Conservation (phyloP, 73 alveolate genomes). For the Paramecium sonneborni region DNA sequence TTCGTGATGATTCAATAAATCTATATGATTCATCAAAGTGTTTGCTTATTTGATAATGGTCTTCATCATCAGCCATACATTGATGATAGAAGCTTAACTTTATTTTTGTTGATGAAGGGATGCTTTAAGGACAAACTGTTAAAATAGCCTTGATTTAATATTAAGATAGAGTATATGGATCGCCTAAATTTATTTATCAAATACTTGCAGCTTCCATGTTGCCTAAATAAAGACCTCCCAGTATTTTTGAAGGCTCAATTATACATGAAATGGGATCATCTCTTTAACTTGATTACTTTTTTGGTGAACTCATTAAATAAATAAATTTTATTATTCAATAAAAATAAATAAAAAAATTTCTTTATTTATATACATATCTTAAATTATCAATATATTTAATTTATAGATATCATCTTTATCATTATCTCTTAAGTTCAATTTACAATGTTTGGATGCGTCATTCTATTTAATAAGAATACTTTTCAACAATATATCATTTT, state of each 20-base stretch:
- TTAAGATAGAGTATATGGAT: background rate
- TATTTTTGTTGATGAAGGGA: background rate
- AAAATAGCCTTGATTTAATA: background rate
- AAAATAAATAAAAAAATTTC: background rate
- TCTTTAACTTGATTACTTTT: background rate
- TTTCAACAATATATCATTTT: too few species aligned
- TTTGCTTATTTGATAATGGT: slow-evolving; percentile 1
- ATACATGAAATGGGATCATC: slow-evolving; percentile 36
- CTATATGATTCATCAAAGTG: slow-evolving; percentile 45
- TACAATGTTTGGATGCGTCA: too few species aligned
- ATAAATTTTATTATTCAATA: slow-evolving; percentile 9
- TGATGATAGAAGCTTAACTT: background rate
- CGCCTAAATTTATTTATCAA: background rate
- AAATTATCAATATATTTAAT: background rate
- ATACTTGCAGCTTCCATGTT: slow-evolving; percentile 55
- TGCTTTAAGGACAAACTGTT: background rate
- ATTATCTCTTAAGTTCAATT: too few species aligned
- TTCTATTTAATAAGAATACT: too few species aligned
- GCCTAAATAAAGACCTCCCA: slow-evolving; percentile 64
- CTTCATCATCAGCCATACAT: slow-evolving; percentile 39
- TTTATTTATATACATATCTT: background rate
- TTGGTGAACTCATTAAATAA: background rate
- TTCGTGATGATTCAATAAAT: slow-evolving; percentile 19
- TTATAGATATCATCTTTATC: background rate
- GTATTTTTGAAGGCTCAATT: background rate